These are phyloP conservation scores for Solanum dulcamara DNA, from an alignment of 257 asterid genomes.

Conservation along the genomic window DNA sequence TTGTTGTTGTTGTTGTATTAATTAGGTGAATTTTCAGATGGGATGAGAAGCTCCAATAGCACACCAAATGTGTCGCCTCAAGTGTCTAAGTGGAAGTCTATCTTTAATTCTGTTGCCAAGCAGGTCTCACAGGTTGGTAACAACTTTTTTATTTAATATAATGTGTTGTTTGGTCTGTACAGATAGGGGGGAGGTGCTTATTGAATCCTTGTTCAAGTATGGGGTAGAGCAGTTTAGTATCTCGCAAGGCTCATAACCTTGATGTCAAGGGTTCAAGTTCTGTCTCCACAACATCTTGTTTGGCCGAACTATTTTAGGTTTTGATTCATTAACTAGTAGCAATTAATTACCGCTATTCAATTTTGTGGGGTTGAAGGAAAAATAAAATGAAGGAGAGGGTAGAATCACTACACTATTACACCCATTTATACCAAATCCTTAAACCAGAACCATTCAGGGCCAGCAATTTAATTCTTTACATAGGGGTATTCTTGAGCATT, in stretches of 20 bases:
- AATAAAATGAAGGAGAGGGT: background rate
- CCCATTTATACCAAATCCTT: background rate
- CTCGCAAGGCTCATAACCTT: background rate
- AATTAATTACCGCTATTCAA: background rate
- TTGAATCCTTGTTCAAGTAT: background rate
- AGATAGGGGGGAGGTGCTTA: background rate
- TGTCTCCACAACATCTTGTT: background rate
- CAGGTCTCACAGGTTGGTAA: constrained; percentile 6
- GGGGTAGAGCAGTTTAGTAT: background rate
- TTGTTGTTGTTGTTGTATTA: too few relatives aligned
- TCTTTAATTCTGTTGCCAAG: constrained; percentile 6
- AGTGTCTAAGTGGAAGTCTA: constrained; percentile 56
- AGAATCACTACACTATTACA: background rate
- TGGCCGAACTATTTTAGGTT: background rate
- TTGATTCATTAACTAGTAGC: too few relatives aligned
- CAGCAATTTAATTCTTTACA: background rate
- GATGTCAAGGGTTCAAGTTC: background rate
- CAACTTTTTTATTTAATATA: background rate
- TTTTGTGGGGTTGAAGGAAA: background rate
- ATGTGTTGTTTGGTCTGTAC: background rate
- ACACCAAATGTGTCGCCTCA: constrained; percentile 37
- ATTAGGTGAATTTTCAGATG: constrained; percentile 37
- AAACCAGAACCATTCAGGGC: background rate
- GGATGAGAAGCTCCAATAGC: constrained; percentile 34
- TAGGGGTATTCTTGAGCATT: background rate